Evolutionary conservation across 495 filamentous ascomycete genomes (phyloP).

Genomic region (Saxophila tyrrhenica): DNA sequence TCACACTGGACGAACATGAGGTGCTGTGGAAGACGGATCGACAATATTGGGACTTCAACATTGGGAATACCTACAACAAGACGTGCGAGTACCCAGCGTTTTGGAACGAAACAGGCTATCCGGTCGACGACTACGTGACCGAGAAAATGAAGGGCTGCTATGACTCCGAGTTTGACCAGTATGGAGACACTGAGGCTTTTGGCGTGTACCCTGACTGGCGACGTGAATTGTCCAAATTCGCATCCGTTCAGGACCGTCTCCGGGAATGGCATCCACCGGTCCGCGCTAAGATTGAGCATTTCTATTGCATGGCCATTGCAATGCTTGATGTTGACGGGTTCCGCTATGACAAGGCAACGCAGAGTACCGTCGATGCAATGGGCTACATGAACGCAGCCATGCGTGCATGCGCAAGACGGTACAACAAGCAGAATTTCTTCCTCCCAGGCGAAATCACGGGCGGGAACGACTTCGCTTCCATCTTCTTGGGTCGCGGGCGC

Average conservation of each 20-base stretch:
- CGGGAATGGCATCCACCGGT: slow-evolving; percentile 58
- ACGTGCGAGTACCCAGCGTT: slow-evolving; percentile 54
- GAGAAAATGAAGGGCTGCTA: slow-evolving; percentile 46
- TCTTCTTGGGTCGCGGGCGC: slow-evolving; percentile 54
- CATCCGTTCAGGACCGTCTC: slow-evolving; percentile 61
- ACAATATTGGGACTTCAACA: slow-evolving; percentile 52
- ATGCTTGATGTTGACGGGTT: slow-evolving; percentile 60
- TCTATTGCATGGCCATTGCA: slow-evolving; percentile 53
- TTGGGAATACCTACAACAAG: slow-evolving; percentile 45
- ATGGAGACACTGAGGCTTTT: slow-evolving; percentile 58
- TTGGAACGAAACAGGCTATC: slow-evolving; percentile 51
- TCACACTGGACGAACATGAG: slow-evolving; percentile 44
- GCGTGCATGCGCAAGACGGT: slow-evolving; percentile 44
- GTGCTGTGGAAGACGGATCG: slow-evolving; percentile 48
- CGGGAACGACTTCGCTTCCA: slow-evolving; percentile 50
- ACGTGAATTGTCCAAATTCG: slow-evolving; percentile 57
- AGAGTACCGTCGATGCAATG: slow-evolving; percentile 54
- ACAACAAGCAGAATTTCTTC: slow-evolving; percentile 54
- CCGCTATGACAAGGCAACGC: slow-evolving; percentile 58
- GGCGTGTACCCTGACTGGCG: slow-evolving; percentile 58
- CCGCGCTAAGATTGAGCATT: slow-evolving; percentile 42
- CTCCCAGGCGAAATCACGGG: slow-evolving; percentile 53
- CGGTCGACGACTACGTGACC: slow-evolving; percentile 34
- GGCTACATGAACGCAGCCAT: slow-evolving; percentile 43
- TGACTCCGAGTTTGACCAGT: slow-evolving; percentile 53